Evolutionary conservation across 164 flowering plant species (phyloP).

Genomic region (Liquidambar formosana): DNA sequence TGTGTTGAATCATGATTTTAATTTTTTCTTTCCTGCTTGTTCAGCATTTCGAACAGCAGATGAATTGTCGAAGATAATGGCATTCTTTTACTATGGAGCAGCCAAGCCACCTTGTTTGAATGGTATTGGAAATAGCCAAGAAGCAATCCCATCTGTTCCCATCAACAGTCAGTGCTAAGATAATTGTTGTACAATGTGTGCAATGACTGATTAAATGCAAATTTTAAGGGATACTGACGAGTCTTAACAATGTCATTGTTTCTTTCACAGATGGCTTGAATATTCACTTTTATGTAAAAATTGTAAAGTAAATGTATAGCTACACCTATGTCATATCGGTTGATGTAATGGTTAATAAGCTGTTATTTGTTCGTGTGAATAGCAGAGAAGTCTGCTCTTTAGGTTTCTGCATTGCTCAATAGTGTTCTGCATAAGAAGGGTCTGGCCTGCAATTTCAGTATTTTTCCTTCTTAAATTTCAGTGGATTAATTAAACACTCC

Average conservation of each 20-base stretch:
- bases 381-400: background rate
- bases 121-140: slow-evolving; percentile 32
- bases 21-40: slow-evolving; percentile 4
- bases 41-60: slow-evolving; percentile 70
- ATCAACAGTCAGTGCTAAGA: slow-evolving; percentile 7
- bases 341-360: background rate
- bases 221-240: background rate
- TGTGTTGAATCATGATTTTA: background rate
- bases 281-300: background rate
- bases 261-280: background rate
- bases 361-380: background rate
- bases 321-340: background rate
- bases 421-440: background rate
- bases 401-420: background rate
- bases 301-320: background rate
- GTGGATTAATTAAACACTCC: background rate
- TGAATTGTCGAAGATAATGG: slow-evolving; percentile 91
- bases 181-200: background rate
- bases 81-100: slow-evolving; percentile 89
- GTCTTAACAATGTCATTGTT: background rate
- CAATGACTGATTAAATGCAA: background rate
- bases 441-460: background rate
- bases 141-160: slow-evolving; percentile 58
- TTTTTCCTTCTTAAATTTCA: background rate
- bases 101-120: slow-evolving; percentile 72